These are phyloP conservation scores for Trichophyton benhamiae DNA, from an alignment of 2,329 filamentous ascomycete species.

Conservation along the genomic window DNA sequence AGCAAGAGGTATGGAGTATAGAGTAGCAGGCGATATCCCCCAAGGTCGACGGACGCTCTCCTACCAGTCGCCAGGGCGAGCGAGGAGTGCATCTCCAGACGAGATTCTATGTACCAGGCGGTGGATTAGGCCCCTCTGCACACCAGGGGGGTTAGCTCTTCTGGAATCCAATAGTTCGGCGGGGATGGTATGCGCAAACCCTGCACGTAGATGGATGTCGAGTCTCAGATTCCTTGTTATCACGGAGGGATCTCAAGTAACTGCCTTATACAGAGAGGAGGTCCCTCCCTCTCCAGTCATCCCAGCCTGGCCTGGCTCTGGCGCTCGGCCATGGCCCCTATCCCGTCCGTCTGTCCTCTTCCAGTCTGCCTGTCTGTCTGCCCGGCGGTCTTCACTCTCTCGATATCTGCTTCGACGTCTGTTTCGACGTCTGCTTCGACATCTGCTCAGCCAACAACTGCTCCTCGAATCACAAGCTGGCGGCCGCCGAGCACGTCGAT, in stretches of 20 bases:
- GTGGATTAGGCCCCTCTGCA: constrained; percentile 3
- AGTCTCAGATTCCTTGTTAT: constrained; percentile 4
- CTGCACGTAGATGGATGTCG: neutral
- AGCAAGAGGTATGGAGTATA: neutral
- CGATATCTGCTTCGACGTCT: neutral
- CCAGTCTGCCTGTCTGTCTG: no score
- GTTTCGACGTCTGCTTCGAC: neutral
- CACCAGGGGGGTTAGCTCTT: neutral
- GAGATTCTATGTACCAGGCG: neutral
- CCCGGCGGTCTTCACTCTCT: no score
- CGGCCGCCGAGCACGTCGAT: neutral
- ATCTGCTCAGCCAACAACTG: neutral
- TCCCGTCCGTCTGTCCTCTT: neutral
- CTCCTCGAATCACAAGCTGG: neutral
- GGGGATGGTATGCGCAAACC: constrained; percentile 1
- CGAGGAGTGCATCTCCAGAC: no score
- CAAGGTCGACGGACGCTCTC: neutral
- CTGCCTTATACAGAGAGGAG: no score
- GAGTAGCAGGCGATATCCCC: no score
- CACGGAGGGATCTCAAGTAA: neutral
- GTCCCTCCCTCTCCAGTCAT: neutral
- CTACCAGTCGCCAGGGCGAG: no score
- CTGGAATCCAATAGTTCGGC: constrained; percentile 5
- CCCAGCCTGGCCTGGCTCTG: neutral
- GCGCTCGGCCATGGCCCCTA: neutral